Evolutionary conservation across 202 grass and related monocot species (phyloP).

Genomic region (Zizania palustris): DNA sequence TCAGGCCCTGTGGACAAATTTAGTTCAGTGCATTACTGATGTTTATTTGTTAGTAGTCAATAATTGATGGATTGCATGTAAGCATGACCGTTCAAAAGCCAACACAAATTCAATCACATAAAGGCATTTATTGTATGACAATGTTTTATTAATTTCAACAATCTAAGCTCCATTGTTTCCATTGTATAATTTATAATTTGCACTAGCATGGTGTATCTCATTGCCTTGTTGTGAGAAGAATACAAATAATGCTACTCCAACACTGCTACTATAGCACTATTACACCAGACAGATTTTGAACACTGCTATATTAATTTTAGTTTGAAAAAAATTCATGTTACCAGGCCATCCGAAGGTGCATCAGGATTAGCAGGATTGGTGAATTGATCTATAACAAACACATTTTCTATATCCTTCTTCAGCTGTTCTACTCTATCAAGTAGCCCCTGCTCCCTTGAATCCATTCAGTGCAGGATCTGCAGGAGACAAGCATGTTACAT

Average conservation of each 20-base stretch:
- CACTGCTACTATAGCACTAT: neutral
- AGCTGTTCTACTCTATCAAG: conserved; percentile 59
- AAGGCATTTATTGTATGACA: neutral
- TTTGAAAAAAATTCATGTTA: conserved; percentile 27
- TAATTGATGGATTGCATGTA: neutral
- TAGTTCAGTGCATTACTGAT: neutral
- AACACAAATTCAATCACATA: neutral
- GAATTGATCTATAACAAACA: conserved; percentile 62
- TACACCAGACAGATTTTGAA: too few relatives aligned
- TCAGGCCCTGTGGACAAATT: conserved; percentile 44
- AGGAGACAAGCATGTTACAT: conserved; percentile 25
- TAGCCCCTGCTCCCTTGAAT: conserved; percentile 49
- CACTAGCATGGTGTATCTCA: neutral
- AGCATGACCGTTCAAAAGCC: conserved; percentile 10
- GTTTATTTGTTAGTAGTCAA: neutral
- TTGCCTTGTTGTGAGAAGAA: neutral
- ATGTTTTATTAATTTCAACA: conserved; percentile 21
- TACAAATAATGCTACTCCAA: neutral
- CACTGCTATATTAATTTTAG: neutral
- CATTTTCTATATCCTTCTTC: conserved; percentile 50
- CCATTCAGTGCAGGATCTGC: conserved; percentile 59
- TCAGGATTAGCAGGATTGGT: conserved; percentile 63
- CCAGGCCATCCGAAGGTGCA: conserved; percentile 58
- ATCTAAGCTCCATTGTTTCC: neutral
- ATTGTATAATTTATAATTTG: too few relatives aligned